Evolutionary conservation across 78 protist genomes (phyloP), one percentile per base, ranked within the genome.

Genomic region (Cavenderia fasciculata): DNA sequence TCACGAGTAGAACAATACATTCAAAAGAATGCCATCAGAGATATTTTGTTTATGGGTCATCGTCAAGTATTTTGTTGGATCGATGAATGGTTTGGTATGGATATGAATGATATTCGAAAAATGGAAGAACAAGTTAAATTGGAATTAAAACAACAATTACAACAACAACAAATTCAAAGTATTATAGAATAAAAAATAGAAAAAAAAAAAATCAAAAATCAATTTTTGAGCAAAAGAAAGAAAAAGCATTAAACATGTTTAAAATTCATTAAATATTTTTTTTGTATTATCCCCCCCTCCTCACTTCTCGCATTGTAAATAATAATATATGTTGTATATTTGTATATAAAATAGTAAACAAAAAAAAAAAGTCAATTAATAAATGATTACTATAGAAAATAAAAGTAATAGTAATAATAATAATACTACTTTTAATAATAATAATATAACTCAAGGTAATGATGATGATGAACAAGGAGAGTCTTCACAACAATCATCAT

Each of bases 31-130:
- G 72, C 72, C 2, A 52, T 89, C 29, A 75, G 88, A 68, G 94
- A 76, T 46, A 85, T 59, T 57, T 40, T 69, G 6, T 85, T 70
- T 57, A 57, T 88, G 84, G 78, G 84, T 62, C 98, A 96, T 90
- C 74, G 96, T 27, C 95, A 96, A 65, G 73, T 76, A 44, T 87
- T 94, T 74, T 94, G 96, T 86, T 94, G 96, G 96, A 69, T 94
- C 66, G 98, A 96, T 89, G 92, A 95, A 59, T 96, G 95, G 95
- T 57, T 41, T 63, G 95, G 94, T 14, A 21, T 94, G 89, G 82
- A 94, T 33, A 92, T 94, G 92, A 85, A 14, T 8, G 94, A 92
- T 29, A 74, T 96, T 73, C 71, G 96, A 46, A 74, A 36, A 18
- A 33, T 87, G 54, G 98, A 96, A 74, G 93, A 63, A 5, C 40